phyloP scores from a whole-genome alignment of 2,329 filamentous ascomycete species.

The Sclerotinia glacialis region DNA sequence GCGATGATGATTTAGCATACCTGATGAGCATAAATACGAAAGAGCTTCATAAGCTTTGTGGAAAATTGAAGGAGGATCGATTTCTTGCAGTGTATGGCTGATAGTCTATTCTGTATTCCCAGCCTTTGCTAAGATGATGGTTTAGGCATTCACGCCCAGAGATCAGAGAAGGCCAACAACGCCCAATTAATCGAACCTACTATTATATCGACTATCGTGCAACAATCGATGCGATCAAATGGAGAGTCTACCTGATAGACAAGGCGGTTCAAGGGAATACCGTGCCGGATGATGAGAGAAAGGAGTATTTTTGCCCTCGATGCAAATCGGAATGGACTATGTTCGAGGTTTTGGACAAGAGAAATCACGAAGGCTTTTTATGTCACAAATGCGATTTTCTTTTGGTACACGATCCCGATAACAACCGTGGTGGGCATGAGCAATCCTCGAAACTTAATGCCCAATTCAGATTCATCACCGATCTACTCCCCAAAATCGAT shows the following conservation, averaged over 20 bases:
- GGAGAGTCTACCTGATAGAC: constrained; percentile 82
- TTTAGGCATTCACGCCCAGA: constrained; percentile 70
- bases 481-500: constrained; percentile 74
- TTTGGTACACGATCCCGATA: constrained; percentile 64
- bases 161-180: constrained; percentile 74
- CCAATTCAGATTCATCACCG: constrained; percentile 75
- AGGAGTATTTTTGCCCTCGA: constrained; percentile 81
- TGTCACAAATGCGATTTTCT: constrained; percentile 74
- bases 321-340: constrained; percentile 86
- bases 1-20: constrained; percentile 83
- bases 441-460: constrained; percentile 72
- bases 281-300: constrained; percentile 77
- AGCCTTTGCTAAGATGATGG: constrained; percentile 21
- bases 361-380: constrained; percentile 65
- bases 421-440: constrained; percentile 67
- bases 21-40: constrained; percentile 89
- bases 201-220: constrained; percentile 96
- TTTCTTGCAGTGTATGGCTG: constrained; percentile 70
- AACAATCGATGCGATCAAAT: constrained; percentile 95
- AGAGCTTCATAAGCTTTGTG: constrained; percentile 85
- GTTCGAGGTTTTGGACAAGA: constrained; percentile 81
- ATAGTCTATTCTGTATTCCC: constrained; percentile 4
- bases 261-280: constrained; percentile 84
- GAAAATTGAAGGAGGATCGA: constrained; percentile 79
- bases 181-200: constrained; percentile 83